phyloP scores from a whole-genome alignment of 495 filamentous ascomycete species.

The Pyronema domesticum region DNA sequence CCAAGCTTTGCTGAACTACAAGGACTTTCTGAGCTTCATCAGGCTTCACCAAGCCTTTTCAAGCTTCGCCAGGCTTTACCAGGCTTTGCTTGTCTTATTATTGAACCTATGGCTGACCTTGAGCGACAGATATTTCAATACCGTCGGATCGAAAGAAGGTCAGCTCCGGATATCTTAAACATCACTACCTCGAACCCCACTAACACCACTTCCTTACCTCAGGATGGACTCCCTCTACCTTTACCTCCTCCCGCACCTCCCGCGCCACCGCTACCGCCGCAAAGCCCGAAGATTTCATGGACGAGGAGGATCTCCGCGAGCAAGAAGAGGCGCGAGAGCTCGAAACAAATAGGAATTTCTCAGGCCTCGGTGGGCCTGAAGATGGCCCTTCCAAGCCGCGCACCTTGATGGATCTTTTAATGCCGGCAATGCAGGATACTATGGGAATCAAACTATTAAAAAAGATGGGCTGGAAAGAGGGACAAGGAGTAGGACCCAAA shows the following conservation, averaged over 20 bases:
- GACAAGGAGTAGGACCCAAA: slow-evolving; percentile 82
- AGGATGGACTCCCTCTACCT: slow-evolving; percentile 76
- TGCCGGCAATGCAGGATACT: slow-evolving; percentile 52
- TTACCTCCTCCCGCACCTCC: slow-evolving; percentile 74
- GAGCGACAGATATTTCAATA: slow-evolving; percentile 74
- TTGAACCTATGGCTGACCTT: background rate
- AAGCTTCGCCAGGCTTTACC: slow-evolving; percentile 1
- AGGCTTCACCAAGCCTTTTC: too few species aligned
- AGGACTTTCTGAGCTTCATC: too few species aligned
- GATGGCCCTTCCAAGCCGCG: slow-evolving; percentile 29
- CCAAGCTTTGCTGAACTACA: too few species aligned
- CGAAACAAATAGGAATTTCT: slow-evolving; percentile 52
- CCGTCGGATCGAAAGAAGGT: slow-evolving; percentile 88
- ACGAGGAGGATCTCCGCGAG: slow-evolving; percentile 87
- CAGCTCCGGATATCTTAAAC: background rate
- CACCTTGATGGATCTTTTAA: slow-evolving; percentile 58
- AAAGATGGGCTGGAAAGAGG: slow-evolving; percentile 92
- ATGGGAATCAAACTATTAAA: slow-evolving; percentile 77
- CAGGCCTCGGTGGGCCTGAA: slow-evolving; percentile 56
- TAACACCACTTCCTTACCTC: background rate
- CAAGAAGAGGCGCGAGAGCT: slow-evolving; percentile 57
- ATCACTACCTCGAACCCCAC: background rate
- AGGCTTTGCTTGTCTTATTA: slow-evolving; percentile 14
- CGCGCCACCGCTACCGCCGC: slow-evolving; percentile 48
- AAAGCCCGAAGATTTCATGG: slow-evolving; percentile 87